A percentile compares a stretch with the other conserved stretches of the same genome.
These are phyloP conservation scores for Kluyveromyces wickerhamii DNA, from an alignment of 805 yeast genomes.

Conservation along the genomic window DNA sequence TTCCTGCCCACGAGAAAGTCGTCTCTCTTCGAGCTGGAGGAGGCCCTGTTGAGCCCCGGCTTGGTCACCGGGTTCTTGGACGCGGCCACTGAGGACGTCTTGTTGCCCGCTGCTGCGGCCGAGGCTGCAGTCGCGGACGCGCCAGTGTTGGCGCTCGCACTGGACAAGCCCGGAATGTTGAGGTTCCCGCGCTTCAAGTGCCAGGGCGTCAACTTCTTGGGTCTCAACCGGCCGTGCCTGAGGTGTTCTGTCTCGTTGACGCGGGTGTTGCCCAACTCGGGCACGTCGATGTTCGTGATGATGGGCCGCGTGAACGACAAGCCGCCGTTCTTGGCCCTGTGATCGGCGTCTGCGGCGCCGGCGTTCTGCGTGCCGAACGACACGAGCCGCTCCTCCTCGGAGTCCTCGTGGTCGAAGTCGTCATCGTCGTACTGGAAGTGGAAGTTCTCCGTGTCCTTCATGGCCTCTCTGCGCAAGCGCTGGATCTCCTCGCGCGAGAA, in stretches of 20 bases:
- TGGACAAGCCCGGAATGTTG: constrained; percentile 9
- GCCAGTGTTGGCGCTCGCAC: background rate
- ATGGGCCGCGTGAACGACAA: constrained; percentile 37
- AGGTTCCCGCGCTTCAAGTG: constrained; percentile 30
- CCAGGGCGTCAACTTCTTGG: constrained; percentile 73
- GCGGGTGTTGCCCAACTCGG: constrained; percentile 34
- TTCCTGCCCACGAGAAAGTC: constrained; percentile 26
- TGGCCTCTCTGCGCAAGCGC: constrained; percentile 37
- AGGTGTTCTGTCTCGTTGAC: constrained; percentile 51
- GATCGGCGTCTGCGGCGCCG: constrained; percentile 10
- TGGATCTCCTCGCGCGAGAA: constrained; percentile 63
- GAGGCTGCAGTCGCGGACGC: constrained; percentile 8
- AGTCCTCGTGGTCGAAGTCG: constrained; percentile 16
- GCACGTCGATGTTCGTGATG: constrained; percentile 37
- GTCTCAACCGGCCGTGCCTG: constrained; percentile 58
- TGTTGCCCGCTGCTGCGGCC: constrained; percentile 9
- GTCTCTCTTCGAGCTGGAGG: constrained; percentile 16
- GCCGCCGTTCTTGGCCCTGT: constrained; percentile 15
- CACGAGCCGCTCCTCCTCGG: constrained; percentile 23
- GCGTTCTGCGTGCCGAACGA: constrained; percentile 24
- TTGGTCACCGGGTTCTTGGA: background rate
- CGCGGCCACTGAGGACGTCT: constrained; percentile 4
- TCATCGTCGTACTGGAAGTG: constrained; percentile 32
- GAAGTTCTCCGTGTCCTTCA: constrained; percentile 32
- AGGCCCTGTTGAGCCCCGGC: constrained; percentile 6